phyloP scores from a whole-genome alignment of 441 rosid genomes.

The Erodium texanum region DNA sequence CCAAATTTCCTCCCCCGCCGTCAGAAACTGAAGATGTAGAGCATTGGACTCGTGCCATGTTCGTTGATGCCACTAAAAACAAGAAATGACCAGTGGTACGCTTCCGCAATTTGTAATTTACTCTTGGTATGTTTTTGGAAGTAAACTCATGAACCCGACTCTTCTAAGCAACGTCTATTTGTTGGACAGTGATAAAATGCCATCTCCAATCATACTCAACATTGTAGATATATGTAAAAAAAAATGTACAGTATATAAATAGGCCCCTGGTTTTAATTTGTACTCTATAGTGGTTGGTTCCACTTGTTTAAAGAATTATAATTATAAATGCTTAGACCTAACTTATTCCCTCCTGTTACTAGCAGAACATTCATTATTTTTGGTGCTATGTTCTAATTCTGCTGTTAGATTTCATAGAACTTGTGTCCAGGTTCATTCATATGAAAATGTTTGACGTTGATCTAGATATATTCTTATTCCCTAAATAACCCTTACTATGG shows the following conservation, averaged over 20 bases:
- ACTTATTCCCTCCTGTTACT: neutral
- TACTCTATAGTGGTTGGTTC: neutral
- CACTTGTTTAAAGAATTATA: neutral
- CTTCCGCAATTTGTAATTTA: neutral
- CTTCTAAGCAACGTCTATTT: neutral
- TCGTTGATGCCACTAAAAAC: conserved; percentile 52
- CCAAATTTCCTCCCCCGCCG: conserved; percentile 69
- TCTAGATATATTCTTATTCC: neutral
- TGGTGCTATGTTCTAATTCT: no score
- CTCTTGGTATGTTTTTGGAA: neutral
- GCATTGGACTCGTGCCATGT: conserved; percentile 97
- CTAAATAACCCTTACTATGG: neutral
- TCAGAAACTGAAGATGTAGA: conserved; percentile 77
- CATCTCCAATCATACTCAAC: no score
- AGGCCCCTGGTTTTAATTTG: neutral
- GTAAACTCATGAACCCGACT: neutral
- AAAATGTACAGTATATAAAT: neutral
- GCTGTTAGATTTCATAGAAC: no score
- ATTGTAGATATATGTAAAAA: neutral
- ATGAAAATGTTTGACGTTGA: no score
- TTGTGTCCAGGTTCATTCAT: neutral
- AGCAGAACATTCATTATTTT: neutral
- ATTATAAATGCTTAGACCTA: neutral
- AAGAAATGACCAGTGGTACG: conserved; percentile 35
- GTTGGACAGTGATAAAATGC: neutral